Evolutionary conservation across 352 stramenopile genomes (phyloP).

Genomic region (Globisporangium parvum): DNA sequence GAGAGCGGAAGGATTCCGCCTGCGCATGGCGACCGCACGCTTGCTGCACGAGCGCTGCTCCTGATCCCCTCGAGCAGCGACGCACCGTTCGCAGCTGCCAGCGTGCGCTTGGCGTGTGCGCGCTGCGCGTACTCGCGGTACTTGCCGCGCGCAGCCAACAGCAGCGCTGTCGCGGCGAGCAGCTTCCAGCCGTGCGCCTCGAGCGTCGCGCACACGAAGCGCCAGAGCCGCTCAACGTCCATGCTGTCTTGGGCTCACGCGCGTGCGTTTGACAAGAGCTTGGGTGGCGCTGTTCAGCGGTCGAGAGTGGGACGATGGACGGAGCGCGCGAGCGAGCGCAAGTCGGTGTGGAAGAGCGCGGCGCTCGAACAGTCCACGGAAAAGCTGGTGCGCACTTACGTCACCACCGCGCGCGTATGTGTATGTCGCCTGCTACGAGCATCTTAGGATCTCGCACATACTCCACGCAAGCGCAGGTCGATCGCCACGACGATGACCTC

Average conservation of each 20-base stretch:
- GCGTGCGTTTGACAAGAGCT: too few relatives aligned
- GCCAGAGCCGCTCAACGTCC: conserved; percentile 18
- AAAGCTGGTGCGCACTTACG: neutral
- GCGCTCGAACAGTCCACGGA: neutral
- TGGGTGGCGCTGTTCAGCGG: neutral
- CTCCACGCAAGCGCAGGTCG: too few relatives aligned
- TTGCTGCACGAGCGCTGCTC: conserved; percentile 4
- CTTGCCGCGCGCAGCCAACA: conserved; percentile 20
- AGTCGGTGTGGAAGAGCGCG: neutral
- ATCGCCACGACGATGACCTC: too few relatives aligned
- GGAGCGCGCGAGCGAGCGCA: too few relatives aligned
- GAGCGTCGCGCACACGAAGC: conserved; percentile 19
- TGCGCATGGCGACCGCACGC: conserved; percentile 6
- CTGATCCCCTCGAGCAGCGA: conserved; percentile 16
- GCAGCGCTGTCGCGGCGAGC: conserved; percentile 21
- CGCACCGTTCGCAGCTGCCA: conserved; percentile 48
- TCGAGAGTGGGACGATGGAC: conserved; percentile 4
- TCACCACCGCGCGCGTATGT: too few relatives aligned
- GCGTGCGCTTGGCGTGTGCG: conserved; percentile 24
- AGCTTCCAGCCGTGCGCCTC: conserved; percentile 56
- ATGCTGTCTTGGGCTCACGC: neutral
- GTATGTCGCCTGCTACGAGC: too few relatives aligned
- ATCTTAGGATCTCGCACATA: too few relatives aligned
- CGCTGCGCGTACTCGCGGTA: conserved; percentile 23
- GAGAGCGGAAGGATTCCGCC: too few relatives aligned